Base-by-base conservation (phyloP, 805 yeast genomes). In the Yamadazyma tumulicola region DNA sequence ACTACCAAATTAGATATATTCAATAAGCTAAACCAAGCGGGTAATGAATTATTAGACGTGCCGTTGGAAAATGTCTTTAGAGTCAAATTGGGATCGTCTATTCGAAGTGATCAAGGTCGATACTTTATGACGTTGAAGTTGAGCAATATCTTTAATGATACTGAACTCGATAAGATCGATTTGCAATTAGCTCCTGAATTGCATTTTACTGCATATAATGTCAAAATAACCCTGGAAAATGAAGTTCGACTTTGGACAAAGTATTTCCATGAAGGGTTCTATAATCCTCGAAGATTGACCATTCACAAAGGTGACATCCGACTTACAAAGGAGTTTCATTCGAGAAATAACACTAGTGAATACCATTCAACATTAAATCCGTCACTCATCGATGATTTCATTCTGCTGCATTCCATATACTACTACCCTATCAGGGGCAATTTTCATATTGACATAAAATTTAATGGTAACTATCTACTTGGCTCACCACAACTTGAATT, bases 21-120 rank as follows among this genome's bases (percentile, higher is more conserved):
- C 8, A 24, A 37, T 13, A 27, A 51, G 21, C 9, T 19, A 6
- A 21, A 21, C n/a, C 34, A 45, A 4, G 51, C 52, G 21, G 45
- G 40, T n/a, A 41, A 55, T 18, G 49, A 48, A 5, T 65, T 37
- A n/a, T n/a, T n/a, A n/a, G n/a, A n/a, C n/a, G n/a, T n/a, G 23
- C 57, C 65, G 0, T 42, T 72, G 6, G 55, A 56, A 3, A 51
- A 53, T 1, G 48, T 75, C 31, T 70, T 75, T 37, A 42, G 46
- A 1, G 46, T 66, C 5, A 35, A 48, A 1, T 41, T 75, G 3
- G 38, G 42, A 4, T 73, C 76, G 0, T 59, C 50, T 33, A 51
- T 77, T 9, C 4, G 55, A 36, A 17, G 39, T 5, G 26, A 36
- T 7, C 23, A 25, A 5, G 74, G 74, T 45, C 47, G 41, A 5